Base-by-base conservation (phyloP, 371 early-diverging fungal genomes). In the Conidiobolus incongruus region DNA sequence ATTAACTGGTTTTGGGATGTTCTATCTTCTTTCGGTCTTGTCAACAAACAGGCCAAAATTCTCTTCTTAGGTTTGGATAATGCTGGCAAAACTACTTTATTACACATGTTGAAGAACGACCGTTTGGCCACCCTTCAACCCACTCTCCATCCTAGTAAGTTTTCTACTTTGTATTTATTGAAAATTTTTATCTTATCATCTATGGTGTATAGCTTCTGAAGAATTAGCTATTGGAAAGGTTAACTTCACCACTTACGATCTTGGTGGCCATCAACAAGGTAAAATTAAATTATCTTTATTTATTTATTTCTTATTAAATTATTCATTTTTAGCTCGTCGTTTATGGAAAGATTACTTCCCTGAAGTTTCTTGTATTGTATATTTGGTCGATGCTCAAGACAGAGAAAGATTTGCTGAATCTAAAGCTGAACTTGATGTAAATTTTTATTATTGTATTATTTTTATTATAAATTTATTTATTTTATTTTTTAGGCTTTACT, bases 31-130 rank as follows among this genome's bases (percentile, higher is more conserved):
- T 66, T 86, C 39, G 92, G 88, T 50, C 77, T 96, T 52, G 68
- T 88, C 54, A 90, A 93, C 65, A 95, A 95, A 70, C 90, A 90
- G 57, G 95, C 98, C 44, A 92, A 91, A 65, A 88, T 99, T 55
- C 72, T 99, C 36, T 99, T 99, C 70, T 74, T 99, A 44, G 99
- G 99, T 37, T 77, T 99, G 44, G 99, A 99, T 61, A 99, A 99
- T 70, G 96, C 98, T 46, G 99, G 99, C 46, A 99, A 99, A 65
- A 98, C 99, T 6, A 98, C 99, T 34, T 72, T 99, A 29, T 74
- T 98, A 29, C 94, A 96, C 69, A 93, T 97, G 87, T 68, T 99
- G 53, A 99, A 98, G 72, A 92, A 92, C 55, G 94, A 95, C 60
- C 84, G 95, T 43, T 65, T 95, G 52, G 90, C 93, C 24, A 82